phyloP scores from a whole-genome alignment of 2,329 filamentous ascomycete genomes.

The Chaetomium sp. region DNA sequence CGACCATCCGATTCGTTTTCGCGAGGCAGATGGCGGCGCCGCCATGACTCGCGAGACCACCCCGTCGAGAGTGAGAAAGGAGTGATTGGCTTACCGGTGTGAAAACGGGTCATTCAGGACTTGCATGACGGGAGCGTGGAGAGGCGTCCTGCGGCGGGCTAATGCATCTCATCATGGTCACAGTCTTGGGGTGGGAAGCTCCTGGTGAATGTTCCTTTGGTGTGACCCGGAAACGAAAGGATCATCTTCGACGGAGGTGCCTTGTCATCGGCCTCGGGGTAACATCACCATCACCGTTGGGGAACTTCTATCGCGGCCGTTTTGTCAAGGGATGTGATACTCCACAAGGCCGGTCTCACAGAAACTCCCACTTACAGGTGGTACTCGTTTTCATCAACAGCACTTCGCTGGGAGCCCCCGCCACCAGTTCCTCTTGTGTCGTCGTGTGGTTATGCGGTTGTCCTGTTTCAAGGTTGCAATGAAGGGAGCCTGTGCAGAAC shows the following conservation, averaged over 20 bases:
- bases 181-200: not conserved
- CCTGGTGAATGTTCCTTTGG: not conserved
- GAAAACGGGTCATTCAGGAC: not conserved
- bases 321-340: no score
- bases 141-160: not conserved
- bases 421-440: not conserved
- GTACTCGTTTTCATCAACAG: no score
- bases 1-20: conserved; percentile 7
- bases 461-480: not conserved
- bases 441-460: not conserved
- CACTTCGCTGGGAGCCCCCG: no score
- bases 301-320: no score
- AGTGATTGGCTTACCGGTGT: conserved; percentile 1
- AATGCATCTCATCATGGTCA: not conserved
- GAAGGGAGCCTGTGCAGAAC: not conserved
- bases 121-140: conserved; percentile 5
- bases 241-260: not conserved
- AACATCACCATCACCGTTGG: no score
- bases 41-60: not conserved
- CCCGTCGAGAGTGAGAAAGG: not conserved
- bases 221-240: not conserved
- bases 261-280: no score
- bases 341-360: no score
- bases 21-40: not conserved
- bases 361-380: no score